Evolutionary conservation across 192 early-diverging fungal genomes (phyloP), one percentile per base, ranked within the genome.

Genomic region (Coemansia sp.): DNA sequence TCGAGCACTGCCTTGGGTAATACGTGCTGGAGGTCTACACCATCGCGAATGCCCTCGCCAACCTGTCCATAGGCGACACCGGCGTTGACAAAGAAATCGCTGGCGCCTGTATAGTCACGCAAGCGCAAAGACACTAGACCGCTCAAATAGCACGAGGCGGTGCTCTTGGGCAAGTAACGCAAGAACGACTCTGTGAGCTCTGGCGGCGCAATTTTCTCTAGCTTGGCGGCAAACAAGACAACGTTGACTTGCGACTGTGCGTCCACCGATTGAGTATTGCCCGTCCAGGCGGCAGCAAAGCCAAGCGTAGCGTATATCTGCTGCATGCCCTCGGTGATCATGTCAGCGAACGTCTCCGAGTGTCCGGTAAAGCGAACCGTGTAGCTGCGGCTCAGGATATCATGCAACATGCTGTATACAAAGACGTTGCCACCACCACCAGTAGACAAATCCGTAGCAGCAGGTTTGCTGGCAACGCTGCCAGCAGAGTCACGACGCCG

Each of bases 381-480:
- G 18, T 61, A 78, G 50, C 47, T n/a, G 60, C 75, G 74, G 13
- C 43, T 49, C 36, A 80, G 18, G 9, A 76, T 47, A 29, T 73
- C 75, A 65, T 85, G 83, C 41, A 80, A 18, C 49, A 80, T 31
- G 65, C 78, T 85, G 75, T 85, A 85, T 0, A 70, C 46, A 60
- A 85, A 76, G 27, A 34, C 47, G 15, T 34, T 18, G 33, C 29
- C 34, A 5, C 33, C 24, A 38, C 36, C 20, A 16, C 27, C 33
- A 7, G 36, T 9, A 11, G 36, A 5, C 34, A 39, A 11, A 16
- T 20, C 43, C 16, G 39, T 24, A 6, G 47, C 40, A 0, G 33
- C 41, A 15, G 52, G 43, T 22, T 65, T 58, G 39, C 61, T 60
- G 18, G 41, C 36, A 2, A 46, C 24, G 62, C 78, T 68, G 9